phyloP scores from a whole-genome alignment of 345 rosid species.

The Durio zibethinus region DNA sequence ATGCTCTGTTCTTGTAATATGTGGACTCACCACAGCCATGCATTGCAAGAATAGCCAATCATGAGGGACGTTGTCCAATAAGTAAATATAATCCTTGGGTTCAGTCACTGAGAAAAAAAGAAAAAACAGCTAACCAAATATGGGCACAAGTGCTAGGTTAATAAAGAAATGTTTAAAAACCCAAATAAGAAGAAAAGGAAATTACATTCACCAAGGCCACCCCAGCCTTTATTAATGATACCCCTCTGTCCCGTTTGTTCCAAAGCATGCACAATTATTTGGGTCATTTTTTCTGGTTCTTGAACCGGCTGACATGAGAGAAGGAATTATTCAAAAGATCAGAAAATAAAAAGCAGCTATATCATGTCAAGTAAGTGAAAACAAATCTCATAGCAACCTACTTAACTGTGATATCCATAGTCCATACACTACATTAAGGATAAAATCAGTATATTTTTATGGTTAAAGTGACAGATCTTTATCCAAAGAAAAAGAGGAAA shows the following conservation, averaged over 20 bases:
- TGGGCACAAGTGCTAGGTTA: not conserved
- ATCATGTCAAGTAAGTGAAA: not conserved
- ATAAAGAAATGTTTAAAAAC: not conserved
- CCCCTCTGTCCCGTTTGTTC: slow-evolving; percentile 60
- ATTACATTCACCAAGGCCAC: slow-evolving; percentile 70
- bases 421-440: not conserved
- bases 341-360: not conserved
- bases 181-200: slow-evolving; percentile 3
- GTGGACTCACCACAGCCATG: slow-evolving; percentile 92
- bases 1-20: not conserved
- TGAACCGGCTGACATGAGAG: slow-evolving; percentile 52
- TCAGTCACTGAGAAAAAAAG: slow-evolving; percentile 69
- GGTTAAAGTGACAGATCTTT: not conserved
- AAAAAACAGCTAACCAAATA: slow-evolving; percentile 17
- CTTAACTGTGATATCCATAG: not conserved
- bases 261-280: slow-evolving; percentile 49
- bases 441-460: not conserved
- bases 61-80: slow-evolving; percentile 91
- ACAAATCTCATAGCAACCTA: not conserved
- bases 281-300: slow-evolving; percentile 66
- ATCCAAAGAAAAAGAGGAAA: not conserved
- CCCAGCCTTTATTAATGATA: slow-evolving; percentile 97
- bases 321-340: not conserved
- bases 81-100: slow-evolving; percentile 75
- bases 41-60: slow-evolving; percentile 97